phyloP scores from a whole-genome alignment of 2,329 filamentous ascomycete species.

The Botrytis porri region DNA sequence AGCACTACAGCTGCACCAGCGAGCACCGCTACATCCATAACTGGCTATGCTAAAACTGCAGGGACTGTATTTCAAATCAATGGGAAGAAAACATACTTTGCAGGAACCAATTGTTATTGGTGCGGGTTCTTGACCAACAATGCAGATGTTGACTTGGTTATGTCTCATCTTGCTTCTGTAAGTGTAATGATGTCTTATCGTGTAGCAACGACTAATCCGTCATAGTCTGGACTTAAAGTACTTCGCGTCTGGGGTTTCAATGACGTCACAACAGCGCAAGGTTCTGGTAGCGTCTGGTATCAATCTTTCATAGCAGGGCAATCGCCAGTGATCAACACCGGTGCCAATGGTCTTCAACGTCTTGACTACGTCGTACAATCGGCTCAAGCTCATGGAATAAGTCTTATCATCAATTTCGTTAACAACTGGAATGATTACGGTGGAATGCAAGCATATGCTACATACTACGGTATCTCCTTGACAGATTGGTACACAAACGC shows the following conservation, averaged over 20 bases:
- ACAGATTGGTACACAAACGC: constrained; percentile 55
- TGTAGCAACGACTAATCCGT: not conserved
- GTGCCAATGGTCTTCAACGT: constrained; percentile 58
- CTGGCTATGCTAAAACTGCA: constrained; percentile 28
- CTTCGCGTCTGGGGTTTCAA: constrained; percentile 64
- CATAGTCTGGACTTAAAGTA: constrained; percentile 53
- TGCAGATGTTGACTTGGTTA: constrained; percentile 52
- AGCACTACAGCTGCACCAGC: constrained; percentile 17
- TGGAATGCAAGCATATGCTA: constrained; percentile 58
- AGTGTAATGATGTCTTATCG: not conserved
- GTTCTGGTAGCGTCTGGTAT: constrained; percentile 45
- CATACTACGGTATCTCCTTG: constrained; percentile 49
- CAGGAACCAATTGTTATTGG: constrained; percentile 56
- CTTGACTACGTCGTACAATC: constrained; percentile 62
- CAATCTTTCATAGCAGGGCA: constrained; percentile 44
- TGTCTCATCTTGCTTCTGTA: constrained; percentile 45
- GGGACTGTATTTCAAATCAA: constrained; percentile 44
- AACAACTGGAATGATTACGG: constrained; percentile 71
- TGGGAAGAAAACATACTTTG: constrained; percentile 48
- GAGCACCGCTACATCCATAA: constrained; percentile 21
- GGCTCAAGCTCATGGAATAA: constrained; percentile 57
- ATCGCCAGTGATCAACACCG: constrained; percentile 60
- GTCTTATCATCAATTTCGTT: constrained; percentile 63
- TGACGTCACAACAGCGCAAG: constrained; percentile 46
- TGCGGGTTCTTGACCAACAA: constrained; percentile 52